Base-by-base conservation (phyloP, 495 filamentous ascomycete species). In the Cryomyces minteri region DNA sequence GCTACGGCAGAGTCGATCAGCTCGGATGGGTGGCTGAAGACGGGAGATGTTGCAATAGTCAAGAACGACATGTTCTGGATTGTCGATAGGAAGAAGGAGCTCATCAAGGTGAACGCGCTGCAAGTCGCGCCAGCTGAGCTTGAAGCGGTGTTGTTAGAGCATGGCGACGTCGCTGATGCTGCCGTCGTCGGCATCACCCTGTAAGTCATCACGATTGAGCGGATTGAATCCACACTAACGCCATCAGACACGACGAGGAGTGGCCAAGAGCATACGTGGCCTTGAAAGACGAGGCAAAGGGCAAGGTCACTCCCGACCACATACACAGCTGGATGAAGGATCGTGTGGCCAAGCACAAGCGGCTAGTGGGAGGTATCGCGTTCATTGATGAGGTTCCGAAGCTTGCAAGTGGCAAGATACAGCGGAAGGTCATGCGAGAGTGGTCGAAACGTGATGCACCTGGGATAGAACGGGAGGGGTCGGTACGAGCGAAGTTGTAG, bases 91-190 rank as follows among this genome's bases (percentile, higher is more conserved):
- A 62, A 61, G 44, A 62, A 62, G 40, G 65, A 74, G 58, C 67
- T 64, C 40, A 56, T 58, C 53, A 62, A 61, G 49, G 64, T 67
- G 9, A 65, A 65, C 43, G 65, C 57, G 5, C 45, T 65, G 6
- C 65, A 67, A 56, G 65, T 69, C 10, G 60, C 61, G 4, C 66
- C 65, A 4, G 64, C 66, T 7, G 66, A 69, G 48, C 52, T 69
- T 3, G 66, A 69, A 47, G 61, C 58, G 5, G 55, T 64, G 0
- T 56, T 67, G 1, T 57, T 67, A 0, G 54, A 60, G 39, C 50
- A 58, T 43, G 57, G 60, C 36, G 56, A 51, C 1, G 51, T 68
- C 38, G 58, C 57, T 3, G 65, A 68, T 47, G 65, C 61, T 6
- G 65, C 56, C n/a, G 63, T 58, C 4, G 53, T 60, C 4, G 59